Percentiles rank a stretch among this genome's conserved stretches.
Conservation (phyloP, 179 eudicot genomes). For the Dionaea muscipula region DNA sequence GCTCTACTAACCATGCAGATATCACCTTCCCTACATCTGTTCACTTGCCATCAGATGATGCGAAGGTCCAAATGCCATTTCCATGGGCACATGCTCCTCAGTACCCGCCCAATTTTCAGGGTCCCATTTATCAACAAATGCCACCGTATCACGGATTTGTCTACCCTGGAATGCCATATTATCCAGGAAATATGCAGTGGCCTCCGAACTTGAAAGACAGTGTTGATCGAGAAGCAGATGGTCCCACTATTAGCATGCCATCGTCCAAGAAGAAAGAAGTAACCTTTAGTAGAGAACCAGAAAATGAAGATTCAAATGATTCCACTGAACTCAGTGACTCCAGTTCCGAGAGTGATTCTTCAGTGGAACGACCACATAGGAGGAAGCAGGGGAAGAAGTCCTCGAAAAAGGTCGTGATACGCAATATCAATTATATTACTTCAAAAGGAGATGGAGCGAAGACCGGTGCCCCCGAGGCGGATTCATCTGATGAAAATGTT, state of each 20-base stretch:
- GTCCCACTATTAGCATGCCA: conserved; percentile 23
- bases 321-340: conserved; percentile 32
- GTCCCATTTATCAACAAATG: conserved; percentile 46
- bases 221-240: conserved; percentile 29
- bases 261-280: conserved; percentile 39
- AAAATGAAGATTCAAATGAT: conserved; percentile 22
- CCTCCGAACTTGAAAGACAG: conserved; percentile 38
- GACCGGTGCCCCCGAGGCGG: conserved; percentile 26
- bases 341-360: conserved; percentile 37
- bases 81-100: conserved; percentile 48
- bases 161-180: conserved; percentile 53
- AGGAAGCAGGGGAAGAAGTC: conserved; percentile 45
- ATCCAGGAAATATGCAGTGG: conserved; percentile 55
- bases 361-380: conserved; percentile 20
- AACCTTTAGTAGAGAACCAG: conserved; percentile 24
- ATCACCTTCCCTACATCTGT: conserved; percentile 16
- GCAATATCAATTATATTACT: conserved; percentile 63
- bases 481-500: conserved; percentile 46
- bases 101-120: conserved; percentile 48
- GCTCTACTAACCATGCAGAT: conserved; percentile 22
- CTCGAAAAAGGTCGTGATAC: conserved; percentile 59
- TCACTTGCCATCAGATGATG: conserved; percentile 27
- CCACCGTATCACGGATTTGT: conserved; percentile 57
- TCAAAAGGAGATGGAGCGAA: conserved; percentile 42
- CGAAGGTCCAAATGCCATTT: conserved; percentile 35